Conservation (phyloP, 78 protist species). For the Emiliania huxleyi region DNA sequence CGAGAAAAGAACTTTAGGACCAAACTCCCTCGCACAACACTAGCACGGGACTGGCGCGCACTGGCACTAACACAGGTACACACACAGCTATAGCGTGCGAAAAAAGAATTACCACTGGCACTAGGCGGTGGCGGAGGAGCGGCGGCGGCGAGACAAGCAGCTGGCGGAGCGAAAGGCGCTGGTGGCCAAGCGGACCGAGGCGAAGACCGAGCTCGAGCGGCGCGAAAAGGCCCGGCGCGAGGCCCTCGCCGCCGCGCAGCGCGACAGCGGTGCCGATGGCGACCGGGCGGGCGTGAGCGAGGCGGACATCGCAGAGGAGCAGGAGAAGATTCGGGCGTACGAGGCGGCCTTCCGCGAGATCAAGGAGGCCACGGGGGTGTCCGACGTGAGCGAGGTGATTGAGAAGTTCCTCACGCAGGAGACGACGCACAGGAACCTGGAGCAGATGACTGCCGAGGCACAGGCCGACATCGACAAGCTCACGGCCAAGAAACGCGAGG, state of each 20-base stretch:
- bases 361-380: slow-evolving; percentile 75
- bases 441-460: background rate
- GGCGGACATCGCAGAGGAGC: slow-evolving; percentile 11
- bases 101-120: too few relatives aligned
- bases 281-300: background rate
- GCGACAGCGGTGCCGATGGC: background rate
- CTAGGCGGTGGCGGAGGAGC: background rate
- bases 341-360: slow-evolving; percentile 68
- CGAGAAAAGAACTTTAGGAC: too few relatives aligned
- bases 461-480: slow-evolving; percentile 16
- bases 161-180: slow-evolving; percentile 18
- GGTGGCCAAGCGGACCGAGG: slow-evolving; percentile 42
- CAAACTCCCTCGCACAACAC: too few relatives aligned
- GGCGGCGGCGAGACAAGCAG: background rate
- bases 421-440: slow-evolving; percentile 47
- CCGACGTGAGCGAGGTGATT: slow-evolving; percentile 64
- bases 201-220: slow-evolving; percentile 46
- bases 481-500: background rate
- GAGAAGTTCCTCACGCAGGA: slow-evolving; percentile 63
- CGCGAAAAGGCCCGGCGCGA: slow-evolving; percentile 18
- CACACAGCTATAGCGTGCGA: too few relatives aligned
- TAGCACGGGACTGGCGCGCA: too few relatives aligned
- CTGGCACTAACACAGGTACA: too few relatives aligned
- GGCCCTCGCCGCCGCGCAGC: background rate
- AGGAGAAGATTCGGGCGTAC: slow-evolving; percentile 28